A percentile compares a stretch with the other conserved stretches of the same genome.
Evolutionary conservation across 345 rosid species (phyloP).

Genomic region (Eucalyptus regnans): DNA sequence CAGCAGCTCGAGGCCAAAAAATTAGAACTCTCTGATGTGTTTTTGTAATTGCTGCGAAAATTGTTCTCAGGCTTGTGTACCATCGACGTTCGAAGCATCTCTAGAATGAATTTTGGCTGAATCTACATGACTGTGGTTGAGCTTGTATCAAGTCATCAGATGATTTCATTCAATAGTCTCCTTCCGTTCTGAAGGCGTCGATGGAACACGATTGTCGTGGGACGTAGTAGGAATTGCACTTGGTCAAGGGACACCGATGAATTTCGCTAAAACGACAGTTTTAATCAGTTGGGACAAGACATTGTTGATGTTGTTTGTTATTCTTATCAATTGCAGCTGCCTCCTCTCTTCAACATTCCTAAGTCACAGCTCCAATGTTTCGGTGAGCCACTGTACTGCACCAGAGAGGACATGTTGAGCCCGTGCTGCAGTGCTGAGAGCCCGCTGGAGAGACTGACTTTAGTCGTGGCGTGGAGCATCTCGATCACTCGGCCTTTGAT

Average conservation of each 20-base stretch:
- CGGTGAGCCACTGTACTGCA: slow-evolving; percentile 52
- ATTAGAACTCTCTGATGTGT: not conserved
- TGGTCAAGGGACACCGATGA: not conserved
- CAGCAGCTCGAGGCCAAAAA: not conserved
- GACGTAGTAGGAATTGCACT: not conserved
- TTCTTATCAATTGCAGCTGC: slow-evolving; percentile 29
- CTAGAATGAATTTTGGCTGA: not conserved
- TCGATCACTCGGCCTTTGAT: slow-evolving; percentile 39
- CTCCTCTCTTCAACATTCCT: slow-evolving; percentile 69
- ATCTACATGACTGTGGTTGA: not conserved
- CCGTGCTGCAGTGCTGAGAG: slow-evolving; percentile 26
- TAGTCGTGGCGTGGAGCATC: slow-evolving; percentile 61
- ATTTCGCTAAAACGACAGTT: not conserved
- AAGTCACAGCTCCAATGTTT: slow-evolving; percentile 69
- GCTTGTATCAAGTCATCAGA: not conserved
- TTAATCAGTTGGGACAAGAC: not conserved
- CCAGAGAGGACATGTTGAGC: slow-evolving; percentile 26
- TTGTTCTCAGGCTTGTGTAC: not conserved
- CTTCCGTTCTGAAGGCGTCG: not conserved
- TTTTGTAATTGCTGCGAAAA: not conserved
- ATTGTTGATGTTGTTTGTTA: not conserved
- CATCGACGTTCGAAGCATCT: not conserved
- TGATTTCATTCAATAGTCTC: not conserved
- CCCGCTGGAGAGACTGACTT: slow-evolving; percentile 40
- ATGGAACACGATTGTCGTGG: not conserved